Percentiles rank a stretch among this genome's conserved stretches.
These are phyloP conservation scores for Calvatia gigantea DNA, from an alignment of 768 basidiomycete species.

Conservation along the genomic window DNA sequence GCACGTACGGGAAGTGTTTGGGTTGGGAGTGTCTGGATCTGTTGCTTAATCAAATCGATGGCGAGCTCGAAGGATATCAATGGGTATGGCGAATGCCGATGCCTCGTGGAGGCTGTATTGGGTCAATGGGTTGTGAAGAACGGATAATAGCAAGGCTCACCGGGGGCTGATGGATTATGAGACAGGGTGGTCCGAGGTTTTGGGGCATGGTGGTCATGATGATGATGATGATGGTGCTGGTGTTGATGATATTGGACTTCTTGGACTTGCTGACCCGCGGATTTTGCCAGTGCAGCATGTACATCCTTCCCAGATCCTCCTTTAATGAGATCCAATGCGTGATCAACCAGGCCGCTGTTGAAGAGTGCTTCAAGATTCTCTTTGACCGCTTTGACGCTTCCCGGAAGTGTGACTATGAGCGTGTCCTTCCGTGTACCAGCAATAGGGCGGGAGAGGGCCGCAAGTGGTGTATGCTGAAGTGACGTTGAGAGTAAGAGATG, in stretches of 20 bases:
- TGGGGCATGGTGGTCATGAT: constrained; percentile 35
- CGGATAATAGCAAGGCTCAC: not conserved
- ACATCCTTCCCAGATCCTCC: constrained; percentile 63
- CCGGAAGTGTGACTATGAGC: constrained; percentile 78
- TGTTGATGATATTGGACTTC: constrained; percentile 32
- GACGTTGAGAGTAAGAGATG: constrained; percentile 71
- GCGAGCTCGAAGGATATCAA: constrained; percentile 67
- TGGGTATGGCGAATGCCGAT: constrained; percentile 75
- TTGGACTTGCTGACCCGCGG: constrained; percentile 26
- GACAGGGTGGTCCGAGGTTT: constrained; percentile 56
- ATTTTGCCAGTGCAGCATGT: constrained; percentile 43
- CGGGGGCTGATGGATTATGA: constrained; percentile 61
- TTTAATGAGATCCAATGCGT: constrained; percentile 69
- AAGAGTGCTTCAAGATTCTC: constrained; percentile 72
- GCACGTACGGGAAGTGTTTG: constrained; percentile 40
- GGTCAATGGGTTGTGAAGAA: not conserved
- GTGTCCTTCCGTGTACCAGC: constrained; percentile 68
- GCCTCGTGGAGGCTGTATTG: constrained; percentile 58
- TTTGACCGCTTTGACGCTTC: constrained; percentile 80
- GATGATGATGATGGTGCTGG: constrained; percentile 28
- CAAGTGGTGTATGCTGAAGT: constrained; percentile 71
- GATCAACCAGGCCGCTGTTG: constrained; percentile 51
- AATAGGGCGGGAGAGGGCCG: constrained; percentile 79
- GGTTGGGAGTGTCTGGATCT: constrained; percentile 40
- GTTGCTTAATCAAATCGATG: constrained; percentile 47